Base-by-base conservation (phyloP, 75 land plant genomes). In the Chamaecyparis obtusa region DNA sequence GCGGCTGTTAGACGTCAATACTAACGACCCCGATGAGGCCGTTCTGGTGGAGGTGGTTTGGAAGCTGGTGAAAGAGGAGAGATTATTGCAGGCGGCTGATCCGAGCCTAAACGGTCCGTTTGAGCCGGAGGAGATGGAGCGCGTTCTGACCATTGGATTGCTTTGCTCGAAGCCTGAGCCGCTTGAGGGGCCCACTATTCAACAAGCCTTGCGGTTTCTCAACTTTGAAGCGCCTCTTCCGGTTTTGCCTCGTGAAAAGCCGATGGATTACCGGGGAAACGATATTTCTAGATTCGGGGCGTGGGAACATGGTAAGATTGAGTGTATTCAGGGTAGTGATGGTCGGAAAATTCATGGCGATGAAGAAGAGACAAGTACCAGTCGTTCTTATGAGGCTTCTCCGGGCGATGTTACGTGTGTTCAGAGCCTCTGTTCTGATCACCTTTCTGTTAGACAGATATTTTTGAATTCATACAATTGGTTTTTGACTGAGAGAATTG, bases 41-140 rank as follows among this genome's bases (percentile, higher is more conserved):
- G 86, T 92, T 77, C 57, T 95, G 89, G 88, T 96, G 9, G 96
- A 95, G 75, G 89, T 93, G 93, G 94, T 93, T 84, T 89, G 95
- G 92, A 85, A 88, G 27, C 21, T 88, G 27, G 88, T 87, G 30
- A 85, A 46, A 14, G 89, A 85, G 1, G 89, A 89, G 19, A 87
- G 41, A 54, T n/a, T 95, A 13, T 5, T 78, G 56, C 89, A 87
- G 24, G 96, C 92, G 2, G 92, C 89, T 13, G 95, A 95, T 76
- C 32, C 27, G 43, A 89, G 86, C 87, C 55, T 94, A 17, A 48
- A 35, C 1, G 89, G 80, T 44, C 39, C 46, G 69, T 75, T 49
- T 43, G 82, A 71, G 46, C 71, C 15, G 46, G 79, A 27, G 39
- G 92, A 93, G 86, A 86, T 92, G 89, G 91, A 90, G 85, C 21